Conservation (phyloP, 306 rosid genomes). For the Aeschynomene evenia region DNA sequence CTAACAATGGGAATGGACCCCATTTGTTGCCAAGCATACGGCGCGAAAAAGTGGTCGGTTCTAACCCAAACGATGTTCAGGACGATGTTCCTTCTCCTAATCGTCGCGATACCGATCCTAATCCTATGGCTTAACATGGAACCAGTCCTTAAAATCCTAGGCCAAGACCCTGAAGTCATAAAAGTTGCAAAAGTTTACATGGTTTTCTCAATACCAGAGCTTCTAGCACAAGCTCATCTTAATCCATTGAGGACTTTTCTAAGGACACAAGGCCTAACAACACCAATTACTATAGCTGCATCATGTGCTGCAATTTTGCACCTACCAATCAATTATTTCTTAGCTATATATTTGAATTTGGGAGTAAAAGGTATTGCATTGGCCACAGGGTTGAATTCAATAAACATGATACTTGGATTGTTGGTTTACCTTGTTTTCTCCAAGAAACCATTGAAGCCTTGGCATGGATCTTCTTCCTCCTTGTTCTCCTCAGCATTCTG, state of each 20-base stretch:
- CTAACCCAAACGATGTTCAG: slow-evolving; percentile 64
- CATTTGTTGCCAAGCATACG: slow-evolving; percentile 91
- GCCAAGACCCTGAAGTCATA: slow-evolving; percentile 80
- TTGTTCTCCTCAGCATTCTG: slow-evolving; percentile 45
- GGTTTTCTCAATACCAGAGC: slow-evolving; percentile 75
- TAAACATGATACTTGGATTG: slow-evolving; percentile 56
- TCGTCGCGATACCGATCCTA: slow-evolving; percentile 71
- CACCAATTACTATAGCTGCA: slow-evolving; percentile 67
- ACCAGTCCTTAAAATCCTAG: slow-evolving; percentile 58
- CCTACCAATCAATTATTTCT: slow-evolving; percentile 65
- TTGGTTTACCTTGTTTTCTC: slow-evolving; percentile 58
- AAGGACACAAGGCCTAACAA: slow-evolving; percentile 75
- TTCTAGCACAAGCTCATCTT: slow-evolving; percentile 73
- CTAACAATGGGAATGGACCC: slow-evolving; percentile 90
- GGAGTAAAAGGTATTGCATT: slow-evolving; percentile 82
- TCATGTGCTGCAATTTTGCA: slow-evolving; percentile 62
- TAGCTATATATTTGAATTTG: slow-evolving; percentile 49
- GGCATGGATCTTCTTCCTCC: slow-evolving; percentile 58
- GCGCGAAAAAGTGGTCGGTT: slow-evolving; percentile 71
- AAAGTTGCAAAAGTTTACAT: slow-evolving; percentile 70
- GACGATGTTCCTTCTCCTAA: slow-evolving; percentile 66
- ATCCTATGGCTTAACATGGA: slow-evolving; percentile 71
- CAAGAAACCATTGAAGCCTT: slow-evolving; percentile 67
- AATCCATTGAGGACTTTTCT: slow-evolving; percentile 64
- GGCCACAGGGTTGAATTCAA: slow-evolving; percentile 72